Evolutionary conservation across 2,329 filamentous ascomycete genomes (phyloP).

Genomic region (Aspergillus ochraceoroseus): DNA sequence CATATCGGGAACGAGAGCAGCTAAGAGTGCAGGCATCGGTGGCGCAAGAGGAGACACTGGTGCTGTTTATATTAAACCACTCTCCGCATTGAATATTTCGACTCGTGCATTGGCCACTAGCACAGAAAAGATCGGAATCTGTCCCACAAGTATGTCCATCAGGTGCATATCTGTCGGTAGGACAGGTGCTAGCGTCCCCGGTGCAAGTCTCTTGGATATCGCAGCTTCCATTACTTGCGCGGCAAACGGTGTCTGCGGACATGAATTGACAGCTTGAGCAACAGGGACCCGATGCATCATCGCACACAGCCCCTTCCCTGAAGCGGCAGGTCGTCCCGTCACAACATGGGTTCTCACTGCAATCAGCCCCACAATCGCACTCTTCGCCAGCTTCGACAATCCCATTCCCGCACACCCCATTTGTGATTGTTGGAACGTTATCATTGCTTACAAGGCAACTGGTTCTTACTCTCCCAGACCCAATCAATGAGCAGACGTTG

Average conservation of each 20-base stretch:
- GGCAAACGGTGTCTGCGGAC: conserved; percentile 8
- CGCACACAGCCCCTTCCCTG: conserved; percentile 11
- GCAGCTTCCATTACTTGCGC: conserved; percentile 3
- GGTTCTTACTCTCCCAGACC: conserved; percentile 63
- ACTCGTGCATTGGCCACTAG: conserved; percentile 15
- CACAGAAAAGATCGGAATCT: conserved; percentile 7
- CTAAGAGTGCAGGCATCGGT: conserved; percentile 6
- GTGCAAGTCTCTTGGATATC: conserved; percentile 14
- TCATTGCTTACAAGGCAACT: conserved; percentile 62
- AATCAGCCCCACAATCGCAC: conserved; percentile 71
- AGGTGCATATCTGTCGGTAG: conserved; percentile 3
- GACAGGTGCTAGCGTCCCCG: conserved; percentile 9
- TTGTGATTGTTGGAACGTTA: conserved; percentile 47
- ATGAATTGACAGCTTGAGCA: conserved; percentile 14
- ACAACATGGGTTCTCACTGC: conserved; percentile 19
- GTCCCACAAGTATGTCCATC: conserved; percentile 11
- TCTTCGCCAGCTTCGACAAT: conserved; percentile 86
- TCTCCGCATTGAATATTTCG: conserved; percentile 13
- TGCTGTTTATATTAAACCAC: conserved; percentile 1
- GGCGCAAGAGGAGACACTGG: conserved; percentile 8
- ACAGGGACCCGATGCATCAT: conserved; percentile 10
- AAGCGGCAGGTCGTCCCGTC: conserved; percentile 21
- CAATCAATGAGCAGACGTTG: conserved; percentile 79
- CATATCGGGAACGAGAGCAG: conserved; percentile 3
- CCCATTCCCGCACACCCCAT: conserved; percentile 68